A percentile compares a stretch with the other conserved stretches of the same genome.
Evolutionary conservation across 805 yeast species (phyloP).

Genomic region (Cyberlindnera saturnus): DNA sequence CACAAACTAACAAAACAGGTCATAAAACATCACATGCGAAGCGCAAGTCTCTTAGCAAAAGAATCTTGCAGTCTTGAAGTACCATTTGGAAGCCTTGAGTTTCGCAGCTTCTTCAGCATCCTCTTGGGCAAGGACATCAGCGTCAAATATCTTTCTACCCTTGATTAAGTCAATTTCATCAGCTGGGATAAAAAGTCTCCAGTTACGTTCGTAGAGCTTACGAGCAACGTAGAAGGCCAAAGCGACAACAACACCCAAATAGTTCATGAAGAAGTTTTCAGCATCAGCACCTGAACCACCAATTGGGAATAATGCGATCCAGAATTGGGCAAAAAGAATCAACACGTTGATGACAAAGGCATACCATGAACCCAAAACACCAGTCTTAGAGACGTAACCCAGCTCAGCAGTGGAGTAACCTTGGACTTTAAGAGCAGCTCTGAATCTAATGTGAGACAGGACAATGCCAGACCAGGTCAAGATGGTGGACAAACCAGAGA

Average conservation of each 20-base stretch:
- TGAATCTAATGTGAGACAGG: slow-evolving; percentile 50
- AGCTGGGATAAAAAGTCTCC: slow-evolving; percentile 28
- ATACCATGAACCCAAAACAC: slow-evolving; percentile 47
- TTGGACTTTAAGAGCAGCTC: slow-evolving; percentile 51
- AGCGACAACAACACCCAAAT: slow-evolving; percentile 42
- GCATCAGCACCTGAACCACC: slow-evolving; percentile 35
- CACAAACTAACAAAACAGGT: too few species aligned
- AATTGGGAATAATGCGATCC: slow-evolving; percentile 60
- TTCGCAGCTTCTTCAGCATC: slow-evolving; percentile 29
- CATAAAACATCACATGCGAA: too few species aligned
- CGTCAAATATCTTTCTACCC: slow-evolving; percentile 39
- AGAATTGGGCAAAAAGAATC: slow-evolving; percentile 54
- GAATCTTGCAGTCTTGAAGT: slow-evolving; percentile 17
- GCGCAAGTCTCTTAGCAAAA: not conserved
- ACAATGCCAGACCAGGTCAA: slow-evolving; percentile 61
- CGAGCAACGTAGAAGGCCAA: slow-evolving; percentile 42
- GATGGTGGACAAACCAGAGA: slow-evolving; percentile 55
- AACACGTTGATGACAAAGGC: slow-evolving; percentile 44
- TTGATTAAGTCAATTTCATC: slow-evolving; percentile 39
- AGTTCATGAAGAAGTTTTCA: slow-evolving; percentile 44
- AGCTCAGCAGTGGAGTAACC: slow-evolving; percentile 45
- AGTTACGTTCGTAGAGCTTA: slow-evolving; percentile 39
- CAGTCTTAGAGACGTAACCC: slow-evolving; percentile 46
- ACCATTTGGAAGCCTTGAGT: slow-evolving; percentile 15
- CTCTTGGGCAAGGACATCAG: slow-evolving; percentile 35